These are phyloP conservation scores for Cladosporium sp. DNA, from an alignment of 2,329 filamentous ascomycete genomes.

Conservation along the genomic window DNA sequence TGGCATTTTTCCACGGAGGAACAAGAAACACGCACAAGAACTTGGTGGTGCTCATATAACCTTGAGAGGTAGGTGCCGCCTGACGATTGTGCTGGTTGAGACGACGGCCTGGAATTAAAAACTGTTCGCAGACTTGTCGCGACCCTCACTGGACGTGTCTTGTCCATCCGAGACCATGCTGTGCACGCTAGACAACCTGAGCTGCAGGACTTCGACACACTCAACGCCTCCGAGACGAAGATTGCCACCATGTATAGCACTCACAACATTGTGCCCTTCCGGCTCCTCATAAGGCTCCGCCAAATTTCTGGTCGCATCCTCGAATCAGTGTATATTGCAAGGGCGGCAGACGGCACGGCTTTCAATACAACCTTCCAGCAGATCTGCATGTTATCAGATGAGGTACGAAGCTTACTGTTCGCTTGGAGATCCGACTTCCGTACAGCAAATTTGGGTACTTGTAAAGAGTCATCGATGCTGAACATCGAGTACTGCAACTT, in stretches of 20 bases:
- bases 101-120: background rate
- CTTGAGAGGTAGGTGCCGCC: background rate
- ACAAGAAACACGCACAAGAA: background rate
- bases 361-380: background rate
- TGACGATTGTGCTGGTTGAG: background rate
- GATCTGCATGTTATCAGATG: background rate
- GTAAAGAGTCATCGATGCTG: background rate
- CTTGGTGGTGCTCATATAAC: conserved; percentile 1
- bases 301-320: background rate
- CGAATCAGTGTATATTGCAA: background rate
- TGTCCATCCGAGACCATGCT: background rate
- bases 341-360: background rate
- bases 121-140: background rate
- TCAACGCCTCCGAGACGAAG: background rate
- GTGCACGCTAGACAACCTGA: background rate
- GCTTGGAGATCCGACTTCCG: background rate
- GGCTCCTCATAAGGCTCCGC: background rate
- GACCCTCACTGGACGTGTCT: background rate
- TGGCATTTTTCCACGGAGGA: conserved; percentile 1
- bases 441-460: background rate
- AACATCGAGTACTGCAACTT: conserved; percentile 2
- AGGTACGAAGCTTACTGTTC: background rate
- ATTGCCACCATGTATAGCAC: background rate
- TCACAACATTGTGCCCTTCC: background rate
- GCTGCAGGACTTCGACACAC: background rate